Evolutionary conservation across 176 grass and related monocot genomes (phyloP).

Genomic region (Hordeum vulgare): DNA sequence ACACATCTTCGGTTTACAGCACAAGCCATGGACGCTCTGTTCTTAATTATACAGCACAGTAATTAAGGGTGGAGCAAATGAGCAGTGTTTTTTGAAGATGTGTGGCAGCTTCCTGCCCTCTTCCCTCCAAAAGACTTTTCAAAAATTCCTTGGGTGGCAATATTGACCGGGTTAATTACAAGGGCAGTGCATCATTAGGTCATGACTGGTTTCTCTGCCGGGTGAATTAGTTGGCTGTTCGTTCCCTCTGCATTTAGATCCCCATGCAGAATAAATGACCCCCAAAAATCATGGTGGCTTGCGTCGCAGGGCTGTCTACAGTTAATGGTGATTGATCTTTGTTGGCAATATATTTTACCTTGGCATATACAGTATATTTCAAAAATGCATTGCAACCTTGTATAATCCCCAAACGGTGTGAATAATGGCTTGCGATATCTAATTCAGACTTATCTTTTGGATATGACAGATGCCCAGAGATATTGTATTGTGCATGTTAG

Average conservation of each 20-base stretch:
- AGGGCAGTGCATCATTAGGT: neutral
- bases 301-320: neutral
- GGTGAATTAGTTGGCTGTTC: neutral
- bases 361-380: too few relatives aligned
- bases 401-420: too few relatives aligned
- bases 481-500: neutral
- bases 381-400: too few relatives aligned
- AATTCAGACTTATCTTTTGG: neutral
- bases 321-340: neutral
- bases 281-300: neutral
- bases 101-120: neutral
- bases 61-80: neutral
- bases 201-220: neutral
- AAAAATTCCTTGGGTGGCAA: neutral
- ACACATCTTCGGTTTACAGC: neutral
- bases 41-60: neutral
- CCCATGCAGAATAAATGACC: conserved; percentile 8
- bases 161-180: conserved; percentile 18
- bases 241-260: neutral
- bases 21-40: neutral
- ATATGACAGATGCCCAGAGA: neutral
- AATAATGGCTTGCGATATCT: neutral
- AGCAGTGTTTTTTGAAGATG: neutral
- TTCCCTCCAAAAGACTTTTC: conserved; percentile 19
- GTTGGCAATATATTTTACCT: neutral